Conservation (phyloP, 306 rosid genomes). For the Crataegus laevigata region DNA sequence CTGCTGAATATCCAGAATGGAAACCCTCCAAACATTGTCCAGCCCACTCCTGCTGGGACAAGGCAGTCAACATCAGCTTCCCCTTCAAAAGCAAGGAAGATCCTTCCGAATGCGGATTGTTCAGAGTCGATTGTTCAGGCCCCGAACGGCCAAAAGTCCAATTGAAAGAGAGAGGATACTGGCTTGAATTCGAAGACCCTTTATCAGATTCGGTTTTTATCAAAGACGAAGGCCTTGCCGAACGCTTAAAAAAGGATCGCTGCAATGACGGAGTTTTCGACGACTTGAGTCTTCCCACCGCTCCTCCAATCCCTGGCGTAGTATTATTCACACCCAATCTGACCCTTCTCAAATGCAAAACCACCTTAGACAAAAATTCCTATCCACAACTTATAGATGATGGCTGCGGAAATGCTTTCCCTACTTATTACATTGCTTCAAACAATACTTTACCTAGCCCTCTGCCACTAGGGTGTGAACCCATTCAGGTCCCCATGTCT, state of each 20-base stretch:
- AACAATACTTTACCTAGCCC: fast-evolving
- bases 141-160: fast-evolving
- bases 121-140: not conserved
- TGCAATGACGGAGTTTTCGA: fast-evolving
- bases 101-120: not conserved
- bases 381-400: fast-evolving
- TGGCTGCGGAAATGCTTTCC: fast-evolving
- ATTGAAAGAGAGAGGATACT: not conserved
- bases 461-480: fast-evolving
- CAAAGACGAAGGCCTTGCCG: fast-evolving
- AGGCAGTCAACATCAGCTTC: fast-evolving
- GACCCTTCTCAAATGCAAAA: not conserved
- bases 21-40: not conserved
- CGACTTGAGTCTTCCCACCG: not conserved
- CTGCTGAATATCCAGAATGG: not conserved
- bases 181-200: not conserved
- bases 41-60: fast-evolving
- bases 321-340: fast-evolving
- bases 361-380: fast-evolving
- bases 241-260: fast-evolving
- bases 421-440: fast-evolving
- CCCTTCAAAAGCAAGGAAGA: not conserved
- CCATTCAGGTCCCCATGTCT: too few relatives aligned
- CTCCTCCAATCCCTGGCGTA: too few relatives aligned
- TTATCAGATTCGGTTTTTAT: fast-evolving